Percentiles rank a stretch among this genome's conserved stretches.
These are phyloP conservation scores for Amaranthus hypochondriacus DNA, from an alignment of 148 eudicot genomes.

Conservation along the genomic window DNA sequence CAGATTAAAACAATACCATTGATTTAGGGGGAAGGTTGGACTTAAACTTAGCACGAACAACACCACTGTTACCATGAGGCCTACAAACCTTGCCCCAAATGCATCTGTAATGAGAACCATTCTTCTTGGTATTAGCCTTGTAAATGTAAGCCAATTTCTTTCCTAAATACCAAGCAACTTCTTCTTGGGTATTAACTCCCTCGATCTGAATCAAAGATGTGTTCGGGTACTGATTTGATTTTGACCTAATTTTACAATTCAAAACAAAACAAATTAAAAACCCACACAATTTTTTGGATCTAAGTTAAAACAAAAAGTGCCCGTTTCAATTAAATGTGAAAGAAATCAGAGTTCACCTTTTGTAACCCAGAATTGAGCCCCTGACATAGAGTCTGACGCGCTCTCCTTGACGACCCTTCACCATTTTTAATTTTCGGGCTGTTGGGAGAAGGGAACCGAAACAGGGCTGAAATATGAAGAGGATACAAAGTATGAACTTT, in stretches of 20 bases:
- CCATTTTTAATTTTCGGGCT: conserved; percentile 35
- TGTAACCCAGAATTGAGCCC: conserved; percentile 64
- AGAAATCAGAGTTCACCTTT: conserved; percentile 35
- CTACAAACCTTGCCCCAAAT: conserved; percentile 81
- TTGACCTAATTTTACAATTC: conserved; percentile 41
- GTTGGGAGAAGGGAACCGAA: background rate
- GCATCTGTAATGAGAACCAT: conserved; percentile 64
- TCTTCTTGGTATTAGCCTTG: conserved; percentile 69
- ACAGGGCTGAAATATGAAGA: background rate
- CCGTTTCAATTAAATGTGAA: conserved; percentile 4
- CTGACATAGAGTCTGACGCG: conserved; percentile 57
- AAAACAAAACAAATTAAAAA: background rate
- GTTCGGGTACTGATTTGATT: conserved; percentile 41
- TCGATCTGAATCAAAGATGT: conserved; percentile 57
- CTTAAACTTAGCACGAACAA: conserved; percentile 73
- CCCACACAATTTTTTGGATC: background rate
- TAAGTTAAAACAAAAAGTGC: conserved; percentile 5
- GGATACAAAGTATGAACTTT: no score
- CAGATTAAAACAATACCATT: conserved; percentile 41
- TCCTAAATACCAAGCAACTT: conserved; percentile 68
- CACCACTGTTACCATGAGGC: conserved; percentile 82
- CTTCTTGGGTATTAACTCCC: conserved; percentile 77
- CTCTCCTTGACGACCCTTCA: conserved; percentile 82
- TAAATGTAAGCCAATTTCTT: conserved; percentile 70
- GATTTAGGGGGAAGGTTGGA: conserved; percentile 80